Conservation (phyloP, 768 basidiomycete species). For the Leucocoprinus leucothites region DNA sequence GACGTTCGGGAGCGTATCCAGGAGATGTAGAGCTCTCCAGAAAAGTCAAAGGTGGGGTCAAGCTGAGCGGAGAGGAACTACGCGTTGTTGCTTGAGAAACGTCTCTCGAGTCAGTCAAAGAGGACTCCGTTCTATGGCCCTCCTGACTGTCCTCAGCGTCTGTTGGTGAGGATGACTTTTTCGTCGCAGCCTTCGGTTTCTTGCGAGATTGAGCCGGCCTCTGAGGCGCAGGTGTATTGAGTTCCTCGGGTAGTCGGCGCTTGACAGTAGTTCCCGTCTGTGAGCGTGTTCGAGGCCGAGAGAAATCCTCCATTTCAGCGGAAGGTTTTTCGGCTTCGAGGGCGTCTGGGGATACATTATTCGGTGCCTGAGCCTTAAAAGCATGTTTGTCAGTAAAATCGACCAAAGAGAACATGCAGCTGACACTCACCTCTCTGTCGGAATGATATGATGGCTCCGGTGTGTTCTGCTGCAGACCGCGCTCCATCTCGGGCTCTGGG, state of each 20-base stretch:
- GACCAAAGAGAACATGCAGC: background rate
- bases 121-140: slow-evolving; percentile 10
- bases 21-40: slow-evolving; percentile 15
- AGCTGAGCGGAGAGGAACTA: slow-evolving; percentile 7
- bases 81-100: slow-evolving; percentile 9
- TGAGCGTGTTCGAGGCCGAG: slow-evolving; percentile 32
- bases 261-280: slow-evolving; percentile 30
- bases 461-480: background rate
- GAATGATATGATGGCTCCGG: slow-evolving; percentile 3
- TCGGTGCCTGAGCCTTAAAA: slow-evolving; percentile 5
- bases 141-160: slow-evolving; percentile 1
- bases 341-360: background rate
- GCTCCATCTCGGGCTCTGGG: background rate
- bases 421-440: background rate
- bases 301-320: slow-evolving; percentile 8
- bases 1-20: slow-evolving; percentile 27
- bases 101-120: slow-evolving; percentile 5
- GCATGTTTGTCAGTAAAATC: background rate
- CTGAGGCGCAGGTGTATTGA: slow-evolving; percentile 4
- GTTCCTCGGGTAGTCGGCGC: slow-evolving; percentile 23
- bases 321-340: slow-evolving; percentile 1
- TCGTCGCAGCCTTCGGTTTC: slow-evolving; percentile 2
- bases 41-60: slow-evolving; percentile 15
- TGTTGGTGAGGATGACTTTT: slow-evolving; percentile 7
- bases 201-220: slow-evolving; percentile 7